A percentile compares a stretch with the other conserved stretches of the same genome.
phyloP scores from a whole-genome alignment of 2,329 filamentous ascomycete species.

The Eutypella sp. region DNA sequence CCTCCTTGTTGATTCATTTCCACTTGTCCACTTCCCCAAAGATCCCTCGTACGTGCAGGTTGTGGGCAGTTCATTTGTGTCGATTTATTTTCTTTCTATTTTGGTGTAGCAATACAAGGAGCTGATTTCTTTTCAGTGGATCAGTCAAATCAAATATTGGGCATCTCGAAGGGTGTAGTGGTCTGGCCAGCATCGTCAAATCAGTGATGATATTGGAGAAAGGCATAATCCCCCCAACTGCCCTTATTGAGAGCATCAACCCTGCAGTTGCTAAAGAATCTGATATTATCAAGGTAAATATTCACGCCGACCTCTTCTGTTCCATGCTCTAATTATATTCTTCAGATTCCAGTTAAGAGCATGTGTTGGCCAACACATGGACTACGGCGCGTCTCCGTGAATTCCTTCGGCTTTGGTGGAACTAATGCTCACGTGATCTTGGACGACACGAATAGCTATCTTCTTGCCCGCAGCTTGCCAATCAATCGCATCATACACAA shows the following conservation, averaged over 20 bases:
- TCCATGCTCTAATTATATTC: neutral
- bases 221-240: neutral
- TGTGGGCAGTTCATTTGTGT: too few relatives aligned
- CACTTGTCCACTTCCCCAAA: neutral
- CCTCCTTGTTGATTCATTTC: neutral
- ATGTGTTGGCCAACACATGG: neutral
- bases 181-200: neutral
- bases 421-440: neutral
- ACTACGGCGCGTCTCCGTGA: neutral
- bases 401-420: neutral
- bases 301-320: neutral
- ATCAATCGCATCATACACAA: neutral
- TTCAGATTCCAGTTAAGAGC: neutral
- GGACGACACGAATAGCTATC: neutral
- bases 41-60: too few relatives aligned
- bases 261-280: neutral
- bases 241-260: neutral
- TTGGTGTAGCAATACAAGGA: too few relatives aligned
- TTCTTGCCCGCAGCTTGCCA: neutral
- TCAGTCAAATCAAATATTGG: neutral
- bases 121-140: neutral
- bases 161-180: neutral
- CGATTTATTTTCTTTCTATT: too few relatives aligned
- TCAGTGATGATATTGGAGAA: neutral
- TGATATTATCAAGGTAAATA: neutral